Base-by-base conservation (phyloP, 495 filamentous ascomycete species). In the Podospora pseudopauciseta region DNA sequence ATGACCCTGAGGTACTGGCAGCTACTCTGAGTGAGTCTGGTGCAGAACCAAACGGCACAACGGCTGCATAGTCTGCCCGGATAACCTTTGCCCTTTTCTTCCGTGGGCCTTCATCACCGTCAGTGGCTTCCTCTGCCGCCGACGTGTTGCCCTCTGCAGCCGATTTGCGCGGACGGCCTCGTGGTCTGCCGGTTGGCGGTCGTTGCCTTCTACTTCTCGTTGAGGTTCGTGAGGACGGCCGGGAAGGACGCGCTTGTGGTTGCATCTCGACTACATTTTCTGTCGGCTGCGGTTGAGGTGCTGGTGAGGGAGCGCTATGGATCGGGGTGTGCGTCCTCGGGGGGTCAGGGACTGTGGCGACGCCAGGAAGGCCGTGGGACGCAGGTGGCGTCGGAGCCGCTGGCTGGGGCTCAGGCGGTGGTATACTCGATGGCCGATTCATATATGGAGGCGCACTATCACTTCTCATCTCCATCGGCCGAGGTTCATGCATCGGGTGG, bases 1-100 rank as follows among this genome's bases (percentile, higher is more conserved):
- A 84, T 7, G 93, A 96, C 19, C 91, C 91, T 34, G 93, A 87
- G 18, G 92, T 94, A 76, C 92, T 95, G 20, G 93, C 93, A 70
- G 90, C 88, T 13, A 96, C 92, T 65, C 93, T 85, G n/a, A 97
- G 81, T 6, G 93, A 96, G 53, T 92, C 91, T 20, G 88, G 85
- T 60, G 87, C 88, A 30, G 86, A 82, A 56, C 88, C 90, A 72
- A 95, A 87, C 5, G 89, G 85, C 5, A 87, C 84, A 59, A 87
- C 89, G 32, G 86, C 87, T 54, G 84, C 88, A 80, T 88, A 87
- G 49, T 90, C 86, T 4, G 89, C 86, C 74, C 88, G 87, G 27
- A 85, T 90, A 27, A 90, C 80, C 71, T 89, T 92, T 20, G 91
- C 93, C 72, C 90, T 82, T 83, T 91, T 91, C 81, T 90, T 87